Evolutionary conservation across 148 eudicot genomes (phyloP).

Genomic region (Simmondsia chinensis): DNA sequence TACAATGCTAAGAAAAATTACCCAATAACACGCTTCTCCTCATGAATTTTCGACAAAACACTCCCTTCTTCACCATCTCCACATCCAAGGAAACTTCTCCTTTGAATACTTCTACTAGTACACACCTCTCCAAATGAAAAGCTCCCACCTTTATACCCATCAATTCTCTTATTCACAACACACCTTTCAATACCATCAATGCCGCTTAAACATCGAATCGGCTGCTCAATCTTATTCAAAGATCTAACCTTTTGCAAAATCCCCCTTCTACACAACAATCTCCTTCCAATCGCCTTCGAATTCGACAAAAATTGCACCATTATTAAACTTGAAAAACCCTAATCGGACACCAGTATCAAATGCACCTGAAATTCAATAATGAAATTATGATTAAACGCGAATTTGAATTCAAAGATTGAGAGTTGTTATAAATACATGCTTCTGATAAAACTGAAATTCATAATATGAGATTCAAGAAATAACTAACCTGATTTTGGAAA

Average conservation of each 20-base stretch:
- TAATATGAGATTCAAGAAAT: too few species aligned
- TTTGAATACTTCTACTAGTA: constrained; percentile 22
- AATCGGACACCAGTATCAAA: too few species aligned
- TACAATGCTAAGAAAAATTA: constrained; percentile 27
- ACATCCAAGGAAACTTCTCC: constrained; percentile 67
- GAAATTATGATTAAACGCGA: too few species aligned
- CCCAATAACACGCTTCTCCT: constrained; percentile 76
- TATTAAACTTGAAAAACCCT: too few species aligned
- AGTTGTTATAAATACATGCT: too few species aligned
- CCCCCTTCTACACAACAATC: constrained; percentile 17
- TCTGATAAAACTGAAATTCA: too few species aligned
- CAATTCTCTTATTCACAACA: constrained; percentile 11
- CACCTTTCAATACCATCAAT: constrained; percentile 23
- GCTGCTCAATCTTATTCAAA: constrained; percentile 12
- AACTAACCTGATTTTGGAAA: too few species aligned
- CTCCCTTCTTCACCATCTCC: constrained; percentile 86
- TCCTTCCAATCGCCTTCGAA: constrained; percentile 34
- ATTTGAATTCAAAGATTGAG: too few species aligned
- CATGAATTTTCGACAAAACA: constrained; percentile 54
- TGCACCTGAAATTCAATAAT: too few species aligned
- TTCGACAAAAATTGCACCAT: constrained; percentile 24
- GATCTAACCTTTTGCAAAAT: constrained; percentile 1
- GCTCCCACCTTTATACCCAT: constrained; percentile 2
- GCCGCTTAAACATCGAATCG: constrained; percentile 33
- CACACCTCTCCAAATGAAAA: not conserved